Evolutionary conservation across 2,329 filamentous ascomycete genomes (phyloP).

Genomic region (Claviceps sp.): DNA sequence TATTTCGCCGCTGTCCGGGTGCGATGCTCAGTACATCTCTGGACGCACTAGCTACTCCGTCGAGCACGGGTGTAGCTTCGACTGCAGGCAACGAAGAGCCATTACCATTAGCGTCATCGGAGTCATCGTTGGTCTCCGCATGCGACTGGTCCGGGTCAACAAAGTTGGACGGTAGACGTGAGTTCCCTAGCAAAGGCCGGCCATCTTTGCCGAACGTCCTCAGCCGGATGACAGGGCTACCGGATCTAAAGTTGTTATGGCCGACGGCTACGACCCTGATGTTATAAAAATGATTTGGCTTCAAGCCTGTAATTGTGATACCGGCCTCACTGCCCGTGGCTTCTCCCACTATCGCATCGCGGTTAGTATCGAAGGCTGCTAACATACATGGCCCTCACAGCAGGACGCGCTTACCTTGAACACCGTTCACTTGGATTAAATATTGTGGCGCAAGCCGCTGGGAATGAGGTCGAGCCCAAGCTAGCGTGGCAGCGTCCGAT

Average conservation of each 20-base stretch:
- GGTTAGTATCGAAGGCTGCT: not conserved
- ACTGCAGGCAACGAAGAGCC: conserved; percentile 39
- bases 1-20: conserved; percentile 29
- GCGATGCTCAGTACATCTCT: conserved; percentile 46
- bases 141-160: conserved; percentile 35
- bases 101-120: conserved; percentile 33
- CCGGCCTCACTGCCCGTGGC: conserved; percentile 42
- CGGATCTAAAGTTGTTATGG: conserved; percentile 81
- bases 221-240: conserved; percentile 72
- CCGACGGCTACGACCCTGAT: conserved; percentile 87
- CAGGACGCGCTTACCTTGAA: conserved; percentile 53
- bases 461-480: conserved; percentile 66
- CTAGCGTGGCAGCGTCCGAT: conserved; percentile 73
- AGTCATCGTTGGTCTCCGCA: conserved; percentile 26
- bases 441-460: conserved; percentile 68
- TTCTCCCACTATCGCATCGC: conserved; percentile 55
- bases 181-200: conserved; percentile 44
- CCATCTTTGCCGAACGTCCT: conserved; percentile 59
- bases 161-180: conserved; percentile 43
- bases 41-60: conserved; percentile 44
- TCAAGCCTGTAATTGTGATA: conserved; percentile 81
- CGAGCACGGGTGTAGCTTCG: conserved; percentile 48
- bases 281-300: conserved; percentile 82
- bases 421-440: conserved; percentile 84
- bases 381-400: not conserved